Conservation (phyloP, 2,329 filamentous ascomycete genomes). For the Talaromyces sp. region DNA sequence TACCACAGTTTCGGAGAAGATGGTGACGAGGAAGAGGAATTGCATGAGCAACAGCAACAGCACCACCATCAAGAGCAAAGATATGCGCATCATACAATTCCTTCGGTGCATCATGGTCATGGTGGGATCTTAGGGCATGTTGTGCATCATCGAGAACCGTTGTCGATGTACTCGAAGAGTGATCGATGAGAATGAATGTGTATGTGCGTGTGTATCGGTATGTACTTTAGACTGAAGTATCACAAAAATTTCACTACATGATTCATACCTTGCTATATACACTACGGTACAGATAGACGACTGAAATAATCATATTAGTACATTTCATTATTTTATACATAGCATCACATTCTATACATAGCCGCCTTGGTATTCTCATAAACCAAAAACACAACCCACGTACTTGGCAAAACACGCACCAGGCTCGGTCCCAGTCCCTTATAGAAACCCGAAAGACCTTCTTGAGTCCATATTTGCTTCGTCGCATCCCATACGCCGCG, state of each 20-base stretch:
- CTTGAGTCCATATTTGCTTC: constrained; percentile 69
- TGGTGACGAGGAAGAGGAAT: constrained; percentile 14
- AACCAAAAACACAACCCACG: constrained; percentile 93
- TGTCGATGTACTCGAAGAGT: constrained; percentile 11
- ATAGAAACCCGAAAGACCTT: constrained; percentile 83
- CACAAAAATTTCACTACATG: not conserved
- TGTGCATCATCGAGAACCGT: constrained; percentile 11
- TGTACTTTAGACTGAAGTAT: not conserved
- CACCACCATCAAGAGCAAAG: not conserved
- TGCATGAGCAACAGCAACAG: constrained; percentile 8
- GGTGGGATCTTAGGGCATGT: constrained; percentile 6
- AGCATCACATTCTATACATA: constrained; percentile 46
- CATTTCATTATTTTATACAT: constrained; percentile 23
- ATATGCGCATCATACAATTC: not conserved
- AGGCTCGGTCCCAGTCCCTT: constrained; percentile 85
- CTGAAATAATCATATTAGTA: not conserved
- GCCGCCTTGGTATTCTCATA: constrained; percentile 89
- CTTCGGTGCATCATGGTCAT: not conserved
- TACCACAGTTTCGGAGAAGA: constrained; percentile 16
- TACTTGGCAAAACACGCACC: constrained; percentile 87
- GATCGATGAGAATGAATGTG: constrained; percentile 2
- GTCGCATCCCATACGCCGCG: constrained; percentile 70
- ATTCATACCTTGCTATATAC: not conserved
- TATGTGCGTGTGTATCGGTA: not conserved
- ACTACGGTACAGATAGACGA: not conserved